phyloP scores from a whole-genome alignment of 1,284 basidiomycete species.

The Cutaneotrichosporon dermatis region DNA sequence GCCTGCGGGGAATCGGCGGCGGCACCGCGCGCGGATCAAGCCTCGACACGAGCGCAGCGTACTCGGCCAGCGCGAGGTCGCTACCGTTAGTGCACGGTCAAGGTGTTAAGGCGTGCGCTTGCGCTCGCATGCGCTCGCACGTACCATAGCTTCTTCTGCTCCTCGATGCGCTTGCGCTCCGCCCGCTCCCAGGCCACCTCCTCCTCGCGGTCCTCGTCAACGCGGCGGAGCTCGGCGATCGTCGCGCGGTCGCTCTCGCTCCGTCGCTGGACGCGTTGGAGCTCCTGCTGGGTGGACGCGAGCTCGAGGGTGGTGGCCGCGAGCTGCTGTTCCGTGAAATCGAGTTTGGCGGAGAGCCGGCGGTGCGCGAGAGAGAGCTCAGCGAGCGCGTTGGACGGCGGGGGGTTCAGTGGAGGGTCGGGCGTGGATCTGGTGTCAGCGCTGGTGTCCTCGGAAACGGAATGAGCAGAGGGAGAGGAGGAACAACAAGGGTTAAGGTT shows the following conservation, averaged over 20 bases:
- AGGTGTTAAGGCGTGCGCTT: neutral
- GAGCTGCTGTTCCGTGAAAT: constrained; percentile 39
- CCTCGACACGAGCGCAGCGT: constrained; percentile 35
- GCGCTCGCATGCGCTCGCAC: constrained; percentile 23
- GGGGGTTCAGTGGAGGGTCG: constrained; percentile 27
- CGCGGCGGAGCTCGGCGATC: constrained; percentile 33
- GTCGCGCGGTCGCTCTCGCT: constrained; percentile 47
- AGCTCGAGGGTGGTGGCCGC: constrained; percentile 44
- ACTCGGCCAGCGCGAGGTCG: constrained; percentile 45
- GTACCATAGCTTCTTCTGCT: constrained; percentile 46
- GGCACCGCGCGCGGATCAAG: constrained; percentile 41
- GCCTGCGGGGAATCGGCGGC: constrained; percentile 24
- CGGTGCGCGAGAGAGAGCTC: constrained; percentile 49
- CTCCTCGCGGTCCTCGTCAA: constrained; percentile 61
- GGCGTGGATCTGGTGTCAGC: constrained; percentile 25
- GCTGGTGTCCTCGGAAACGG: neutral
- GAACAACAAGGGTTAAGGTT: neutral
- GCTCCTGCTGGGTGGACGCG: constrained; percentile 53
- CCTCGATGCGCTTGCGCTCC: constrained; percentile 39
- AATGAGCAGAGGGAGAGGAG: neutral
- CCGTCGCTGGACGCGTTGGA: constrained; percentile 59
- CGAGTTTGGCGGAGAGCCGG: constrained; percentile 45
- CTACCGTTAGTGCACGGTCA: constrained; percentile 17
- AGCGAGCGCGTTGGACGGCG: constrained; percentile 38
- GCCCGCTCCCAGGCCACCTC: constrained; percentile 48